Conservation (phyloP, 805 yeast species). For the Yarrowia osloensis region DNA sequence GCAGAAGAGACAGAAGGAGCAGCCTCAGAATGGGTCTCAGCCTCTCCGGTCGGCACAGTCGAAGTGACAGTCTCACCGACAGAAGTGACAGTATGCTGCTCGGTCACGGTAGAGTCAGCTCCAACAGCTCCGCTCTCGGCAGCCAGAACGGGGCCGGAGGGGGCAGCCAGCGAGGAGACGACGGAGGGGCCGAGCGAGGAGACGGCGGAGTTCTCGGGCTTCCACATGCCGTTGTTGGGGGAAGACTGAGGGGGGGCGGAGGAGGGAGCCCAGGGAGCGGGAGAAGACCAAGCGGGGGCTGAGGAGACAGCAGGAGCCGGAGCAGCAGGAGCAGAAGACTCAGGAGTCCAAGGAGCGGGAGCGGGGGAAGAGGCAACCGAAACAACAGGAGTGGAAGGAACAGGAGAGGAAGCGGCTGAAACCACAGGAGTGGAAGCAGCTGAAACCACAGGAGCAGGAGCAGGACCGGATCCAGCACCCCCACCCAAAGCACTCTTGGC, state of each 20-base stretch:
- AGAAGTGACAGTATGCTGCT: background rate
- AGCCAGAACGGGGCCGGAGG: background rate
- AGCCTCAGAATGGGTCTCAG: background rate
- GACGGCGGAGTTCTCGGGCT: background rate
- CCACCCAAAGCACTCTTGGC: slow-evolving; percentile 28
- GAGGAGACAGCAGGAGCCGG: background rate
- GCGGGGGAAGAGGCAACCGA: background rate
- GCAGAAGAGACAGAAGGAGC: background rate
- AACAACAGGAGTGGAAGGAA: background rate
- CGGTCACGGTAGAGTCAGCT: background rate
- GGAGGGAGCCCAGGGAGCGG: background rate
- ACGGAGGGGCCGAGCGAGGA: background rate
- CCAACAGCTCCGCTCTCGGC: background rate
- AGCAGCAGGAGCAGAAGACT: background rate
- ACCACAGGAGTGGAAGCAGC: background rate
- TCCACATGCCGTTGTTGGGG: slow-evolving; percentile 5
- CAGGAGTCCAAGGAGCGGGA: background rate
- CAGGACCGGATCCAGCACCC: background rate
- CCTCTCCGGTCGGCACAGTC: background rate
- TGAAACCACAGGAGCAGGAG: background rate
- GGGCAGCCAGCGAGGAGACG: background rate
- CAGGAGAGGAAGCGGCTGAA: background rate
- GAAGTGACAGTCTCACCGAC: background rate
- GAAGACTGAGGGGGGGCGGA: background rate
- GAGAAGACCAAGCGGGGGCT: background rate